Base-by-base conservation (phyloP, 1,284 basidiomycete species). In the Trichosporon sp. region DNA sequence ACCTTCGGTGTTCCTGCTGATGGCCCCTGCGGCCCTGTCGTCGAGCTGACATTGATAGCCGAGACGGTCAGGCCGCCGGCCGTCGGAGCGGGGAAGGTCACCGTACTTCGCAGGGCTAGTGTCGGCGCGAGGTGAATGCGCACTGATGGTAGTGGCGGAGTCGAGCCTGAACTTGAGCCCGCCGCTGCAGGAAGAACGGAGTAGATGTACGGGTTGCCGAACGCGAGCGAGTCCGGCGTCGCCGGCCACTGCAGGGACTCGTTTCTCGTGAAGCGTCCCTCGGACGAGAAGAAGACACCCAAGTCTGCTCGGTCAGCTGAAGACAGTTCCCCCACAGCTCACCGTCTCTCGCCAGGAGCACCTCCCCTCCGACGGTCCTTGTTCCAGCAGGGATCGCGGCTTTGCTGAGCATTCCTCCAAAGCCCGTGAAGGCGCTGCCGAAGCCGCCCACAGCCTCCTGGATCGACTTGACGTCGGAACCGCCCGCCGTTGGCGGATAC, bases 141-240 rank as follows among this genome's bases (percentile, higher is more conserved):
- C 18, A 96, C 72, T 8, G 89, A 86, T 0, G 89, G 87, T 0
- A 87, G 86, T 11, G 86, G 85, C 18, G 67, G 62, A 0, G 74
- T 64, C 9, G 68, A 56, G 0, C 74, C 66, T 5, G 47, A 51
- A 21, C 47, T 21, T 11, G 21, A 23, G 47, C 23, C 23, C 2
- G 74, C 65, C 31, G 73, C 68, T 4, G 82, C 76, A 0, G 93
- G 90, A 5, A 95, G 84, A 12, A 92, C 84, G 0, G 92, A 89
- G 77, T 96, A 88, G 44, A 97, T 86, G 78, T 94, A 96, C 0
- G 95, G 95, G 75, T 90, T 91, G 38, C 91, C 85, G 71, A 89
- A 92, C 0, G 89, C 93, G 63, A 92, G 86, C 71, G 94, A 92
- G 75, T 95, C 93, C 35, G 93, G 94, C 47, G 90, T 86, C 18